These are phyloP conservation scores for Periglandula ipomoeae DNA, from an alignment of 2,329 filamentous ascomycete genomes.

Conservation along the genomic window DNA sequence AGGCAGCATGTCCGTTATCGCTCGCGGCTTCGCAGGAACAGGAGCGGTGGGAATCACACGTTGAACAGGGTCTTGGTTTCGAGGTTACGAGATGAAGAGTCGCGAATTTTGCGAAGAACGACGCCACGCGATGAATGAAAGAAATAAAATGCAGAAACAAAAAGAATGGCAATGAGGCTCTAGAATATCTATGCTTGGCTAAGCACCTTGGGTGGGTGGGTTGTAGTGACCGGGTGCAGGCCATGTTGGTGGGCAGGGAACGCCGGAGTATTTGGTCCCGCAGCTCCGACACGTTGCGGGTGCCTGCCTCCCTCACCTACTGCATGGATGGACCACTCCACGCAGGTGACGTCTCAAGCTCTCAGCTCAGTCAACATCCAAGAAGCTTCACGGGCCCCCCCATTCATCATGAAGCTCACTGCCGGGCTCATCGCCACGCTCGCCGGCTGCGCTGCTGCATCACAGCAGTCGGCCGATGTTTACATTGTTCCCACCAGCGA, in stretches of 20 bases:
- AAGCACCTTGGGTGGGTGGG: too few species aligned
- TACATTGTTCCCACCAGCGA: slow-evolving; percentile 38
- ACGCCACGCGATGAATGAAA: not conserved
- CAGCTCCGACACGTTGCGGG: slow-evolving; percentile 4
- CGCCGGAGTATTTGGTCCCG: slow-evolving; percentile 10
- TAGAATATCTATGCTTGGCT: too few species aligned
- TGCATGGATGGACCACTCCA: not conserved
- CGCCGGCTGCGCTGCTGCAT: slow-evolving; percentile 28
- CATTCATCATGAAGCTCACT: slow-evolving; percentile 33
- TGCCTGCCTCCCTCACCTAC: not conserved
- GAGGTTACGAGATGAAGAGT: not conserved
- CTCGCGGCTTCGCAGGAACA: not conserved
- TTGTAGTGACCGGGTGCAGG: too few species aligned
- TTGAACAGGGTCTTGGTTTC: not conserved
- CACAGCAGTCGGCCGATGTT: slow-evolving; percentile 37
- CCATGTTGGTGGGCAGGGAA: too few species aligned
- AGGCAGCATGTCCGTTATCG: slow-evolving; percentile 13
- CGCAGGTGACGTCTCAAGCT: slow-evolving; percentile 22
- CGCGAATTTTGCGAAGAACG: not conserved
- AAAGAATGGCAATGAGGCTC: not conserved
- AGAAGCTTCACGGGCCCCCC: slow-evolving; percentile 23
- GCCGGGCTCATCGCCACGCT: slow-evolving; percentile 30
- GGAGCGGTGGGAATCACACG: not conserved
- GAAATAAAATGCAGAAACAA: not conserved
- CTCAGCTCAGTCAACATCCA: slow-evolving; percentile 15